Percentiles rank a stretch among this genome's conserved stretches.
phyloP scores from a whole-genome alignment of 1,139 yeast species.

The Saccharomyces hybrid region DNA sequence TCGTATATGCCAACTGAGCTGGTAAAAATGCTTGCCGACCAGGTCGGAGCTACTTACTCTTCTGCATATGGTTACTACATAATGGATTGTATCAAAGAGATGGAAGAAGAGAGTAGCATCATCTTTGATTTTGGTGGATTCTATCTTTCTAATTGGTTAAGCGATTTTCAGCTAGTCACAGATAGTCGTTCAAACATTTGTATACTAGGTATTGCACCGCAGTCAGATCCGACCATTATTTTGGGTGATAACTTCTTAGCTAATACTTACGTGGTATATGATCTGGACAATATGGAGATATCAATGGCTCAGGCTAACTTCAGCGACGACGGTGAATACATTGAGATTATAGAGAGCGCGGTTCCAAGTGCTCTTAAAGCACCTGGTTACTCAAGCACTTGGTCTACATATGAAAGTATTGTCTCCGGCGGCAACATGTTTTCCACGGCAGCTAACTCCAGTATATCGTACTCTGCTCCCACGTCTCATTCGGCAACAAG shows the following conservation, averaged over 20 bases:
- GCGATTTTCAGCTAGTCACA: slow-evolving; percentile 31
- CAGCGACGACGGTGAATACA: slow-evolving; percentile 33
- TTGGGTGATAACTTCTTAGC: slow-evolving; percentile 71
- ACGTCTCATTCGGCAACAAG: neutral
- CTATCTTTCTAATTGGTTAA: slow-evolving; percentile 41
- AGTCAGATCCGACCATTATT: slow-evolving; percentile 32
- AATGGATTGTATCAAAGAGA: slow-evolving; percentile 9
- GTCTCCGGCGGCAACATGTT: slow-evolving; percentile 1
- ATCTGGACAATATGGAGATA: slow-evolving; percentile 56
- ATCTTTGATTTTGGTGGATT: slow-evolving; percentile 48
- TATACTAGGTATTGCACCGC: slow-evolving; percentile 32
- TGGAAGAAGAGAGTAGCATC: slow-evolving; percentile 23
- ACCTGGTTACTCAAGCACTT: slow-evolving; percentile 34
- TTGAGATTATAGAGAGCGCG: slow-evolving; percentile 37
- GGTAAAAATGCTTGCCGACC: slow-evolving; percentile 34
- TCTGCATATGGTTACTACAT: slow-evolving; percentile 32
- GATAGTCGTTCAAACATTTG: slow-evolving; percentile 21
- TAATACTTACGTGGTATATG: slow-evolving; percentile 69
- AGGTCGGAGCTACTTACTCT: slow-evolving; percentile 36
- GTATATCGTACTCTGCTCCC: neutral
- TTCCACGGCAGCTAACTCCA: neutral
- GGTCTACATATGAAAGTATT: slow-evolving; percentile 17
- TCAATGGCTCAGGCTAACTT: slow-evolving; percentile 57
- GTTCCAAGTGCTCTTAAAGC: slow-evolving; percentile 45
- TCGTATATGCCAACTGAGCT: slow-evolving; percentile 43